phyloP scores from a whole-genome alignment of 139 green algal species.

The Coelastrella sp. region DNA sequence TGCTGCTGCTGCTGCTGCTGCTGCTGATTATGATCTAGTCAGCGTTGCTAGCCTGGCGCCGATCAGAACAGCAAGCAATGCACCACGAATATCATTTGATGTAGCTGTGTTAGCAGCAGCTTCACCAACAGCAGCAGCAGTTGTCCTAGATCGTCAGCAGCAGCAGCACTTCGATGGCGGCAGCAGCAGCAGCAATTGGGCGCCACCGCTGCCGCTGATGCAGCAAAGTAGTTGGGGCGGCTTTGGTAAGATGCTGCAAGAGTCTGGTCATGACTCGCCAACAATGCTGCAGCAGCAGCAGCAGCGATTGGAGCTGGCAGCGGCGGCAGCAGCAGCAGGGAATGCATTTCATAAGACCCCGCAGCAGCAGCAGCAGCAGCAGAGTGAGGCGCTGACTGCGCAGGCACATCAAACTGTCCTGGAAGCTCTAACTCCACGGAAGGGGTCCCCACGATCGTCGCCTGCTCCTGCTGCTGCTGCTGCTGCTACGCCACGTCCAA shows the following conservation, averaged over 20 bases:
- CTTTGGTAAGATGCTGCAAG: slow-evolving; percentile 1
- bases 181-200: slow-evolving; percentile 14
- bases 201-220: not conserved
- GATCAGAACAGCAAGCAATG: not conserved
- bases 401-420: not conserved
- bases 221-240: slow-evolving; percentile 18
- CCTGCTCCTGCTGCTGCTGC: not conserved
- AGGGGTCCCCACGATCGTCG: not conserved
- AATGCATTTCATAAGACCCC: not conserved
- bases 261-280: not conserved
- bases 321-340: slow-evolving; percentile 30
- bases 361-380: slow-evolving; percentile 16
- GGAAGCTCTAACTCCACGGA: not conserved
- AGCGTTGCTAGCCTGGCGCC: not conserved
- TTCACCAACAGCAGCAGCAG: not conserved
- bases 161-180: slow-evolving; percentile 15
- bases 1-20: not conserved
- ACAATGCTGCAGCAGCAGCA: slow-evolving; percentile 41
- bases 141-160: too few species aligned
- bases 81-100: not conserved
- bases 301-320: slow-evolving; percentile 1
- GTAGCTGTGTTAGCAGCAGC: not conserved
- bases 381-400: not conserved
- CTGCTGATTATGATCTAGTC: not conserved
- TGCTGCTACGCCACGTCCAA: not conserved